phyloP scores from a whole-genome alignment of 2,329 filamentous ascomycete genomes.

The Periglandula ipomoeae region DNA sequence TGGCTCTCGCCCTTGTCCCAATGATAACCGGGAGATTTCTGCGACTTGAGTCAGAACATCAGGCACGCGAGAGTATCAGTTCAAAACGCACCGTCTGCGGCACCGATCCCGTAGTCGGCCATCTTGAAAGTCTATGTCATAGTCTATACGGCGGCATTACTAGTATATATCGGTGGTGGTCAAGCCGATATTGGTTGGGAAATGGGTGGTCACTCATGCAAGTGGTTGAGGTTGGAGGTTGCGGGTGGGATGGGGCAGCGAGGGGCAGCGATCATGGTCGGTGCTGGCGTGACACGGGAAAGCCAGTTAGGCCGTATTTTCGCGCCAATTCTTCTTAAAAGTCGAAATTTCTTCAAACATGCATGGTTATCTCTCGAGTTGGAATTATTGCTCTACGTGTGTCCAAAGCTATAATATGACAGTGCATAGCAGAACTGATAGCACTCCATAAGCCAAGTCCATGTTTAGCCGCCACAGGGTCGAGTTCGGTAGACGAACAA shows the following conservation, averaged over 20 bases:
- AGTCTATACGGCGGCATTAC: slow-evolving; percentile 7
- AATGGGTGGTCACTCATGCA: neutral
- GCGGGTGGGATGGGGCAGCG: slow-evolving; percentile 6
- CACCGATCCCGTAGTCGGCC: slow-evolving; percentile 25
- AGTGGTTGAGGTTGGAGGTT: neutral
- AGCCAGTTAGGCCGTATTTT: neutral
- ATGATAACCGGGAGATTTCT: slow-evolving; percentile 34
- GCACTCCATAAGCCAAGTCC: no score
- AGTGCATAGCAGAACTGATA: no score
- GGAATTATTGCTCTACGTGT: no score
- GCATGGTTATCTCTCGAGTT: no score
- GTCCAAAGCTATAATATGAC: no score
- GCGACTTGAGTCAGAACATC: slow-evolving; percentile 16
- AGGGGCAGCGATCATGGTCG: neutral
- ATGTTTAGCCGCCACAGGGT: neutral
- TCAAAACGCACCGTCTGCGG: slow-evolving; percentile 24
- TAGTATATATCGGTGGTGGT: neutral
- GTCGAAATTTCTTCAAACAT: no score
- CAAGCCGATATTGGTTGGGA: neutral
- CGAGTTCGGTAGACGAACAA: neutral
- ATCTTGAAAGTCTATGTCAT: slow-evolving; percentile 14
- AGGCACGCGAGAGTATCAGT: neutral
- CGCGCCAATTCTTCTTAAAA: neutral
- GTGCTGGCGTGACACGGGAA: neutral
- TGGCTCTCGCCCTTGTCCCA: slow-evolving; percentile 23